Conservation (phyloP, 139 green algal genomes). For the Volvox reticuliferus region DNA sequence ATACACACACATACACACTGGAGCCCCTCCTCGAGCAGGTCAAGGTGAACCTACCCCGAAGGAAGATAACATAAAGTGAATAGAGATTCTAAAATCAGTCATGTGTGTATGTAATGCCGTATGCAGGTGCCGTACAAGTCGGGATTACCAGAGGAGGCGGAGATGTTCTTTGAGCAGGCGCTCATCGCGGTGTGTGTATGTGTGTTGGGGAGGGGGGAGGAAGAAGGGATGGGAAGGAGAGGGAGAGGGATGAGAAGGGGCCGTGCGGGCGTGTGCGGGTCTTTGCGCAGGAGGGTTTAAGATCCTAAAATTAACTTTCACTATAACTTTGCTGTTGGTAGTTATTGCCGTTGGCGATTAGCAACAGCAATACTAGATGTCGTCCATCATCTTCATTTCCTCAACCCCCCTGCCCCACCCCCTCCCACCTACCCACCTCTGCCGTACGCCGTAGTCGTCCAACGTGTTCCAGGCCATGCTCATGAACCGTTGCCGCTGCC, state of each 20-base stretch:
- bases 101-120: background rate
- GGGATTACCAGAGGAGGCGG: conserved; percentile 55
- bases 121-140: conserved; percentile 21
- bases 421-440: background rate
- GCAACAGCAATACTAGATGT: no score
- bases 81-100: no score
- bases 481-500: conserved; percentile 79
- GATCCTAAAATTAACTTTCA: no score
- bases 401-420: background rate
- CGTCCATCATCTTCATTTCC: background rate
- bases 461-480: conserved; percentile 75
- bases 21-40: no score
- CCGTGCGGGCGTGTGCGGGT: no score
- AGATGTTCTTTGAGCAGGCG: conserved; percentile 83
- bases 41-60: no score
- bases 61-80: no score
- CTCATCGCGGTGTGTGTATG: conserved; percentile 72
- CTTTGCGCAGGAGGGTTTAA: no score
- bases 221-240: background rate
- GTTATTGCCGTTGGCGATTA: no score
- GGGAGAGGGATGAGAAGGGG: background rate
- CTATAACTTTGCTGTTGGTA: no score
- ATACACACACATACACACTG: no score
- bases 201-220: background rate
- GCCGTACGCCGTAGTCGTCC: conserved; percentile 28